Conservation (phyloP, 257 asterid genomes). For the Cordia subcordata region DNA sequence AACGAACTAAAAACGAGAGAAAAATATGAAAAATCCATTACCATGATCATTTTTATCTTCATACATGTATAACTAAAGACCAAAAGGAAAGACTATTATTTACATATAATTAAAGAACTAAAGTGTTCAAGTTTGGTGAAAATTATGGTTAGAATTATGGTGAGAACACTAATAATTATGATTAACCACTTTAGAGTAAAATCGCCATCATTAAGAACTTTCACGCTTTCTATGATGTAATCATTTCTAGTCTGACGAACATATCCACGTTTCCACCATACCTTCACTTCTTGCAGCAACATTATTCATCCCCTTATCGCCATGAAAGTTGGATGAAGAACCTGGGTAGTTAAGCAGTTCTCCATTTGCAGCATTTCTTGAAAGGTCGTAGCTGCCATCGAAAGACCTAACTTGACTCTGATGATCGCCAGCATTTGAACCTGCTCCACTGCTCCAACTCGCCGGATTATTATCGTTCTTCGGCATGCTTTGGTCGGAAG, state of each 20-base stretch:
- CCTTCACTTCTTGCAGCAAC: constrained; percentile 39
- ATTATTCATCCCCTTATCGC: constrained; percentile 31
- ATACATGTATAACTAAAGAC: constrained; percentile 2
- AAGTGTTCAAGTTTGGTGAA: constrained; percentile 21
- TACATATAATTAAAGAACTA: constrained; percentile 43
- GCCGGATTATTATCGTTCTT: constrained; percentile 8
- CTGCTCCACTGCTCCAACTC: constrained; percentile 12
- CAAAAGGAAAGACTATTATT: constrained; percentile 34
- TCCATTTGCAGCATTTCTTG: constrained; percentile 13
- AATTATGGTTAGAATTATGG: constrained; percentile 29
- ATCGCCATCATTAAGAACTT: constrained; percentile 16
- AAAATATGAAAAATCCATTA: constrained; percentile 6
- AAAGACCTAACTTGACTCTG: constrained; percentile 15
- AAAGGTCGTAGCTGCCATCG: constrained; percentile 11
- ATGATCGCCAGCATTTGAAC: constrained; percentile 9
- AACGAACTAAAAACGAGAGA: not conserved
- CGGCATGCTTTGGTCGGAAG: constrained; percentile 35
- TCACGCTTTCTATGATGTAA: constrained; percentile 21
- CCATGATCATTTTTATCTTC: constrained; percentile 9
- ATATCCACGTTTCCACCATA: constrained; percentile 65
- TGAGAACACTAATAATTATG: not conserved
- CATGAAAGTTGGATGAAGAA: constrained; percentile 21
- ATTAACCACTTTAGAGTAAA: not conserved
- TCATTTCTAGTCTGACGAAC: constrained; percentile 62
- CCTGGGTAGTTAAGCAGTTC: constrained; percentile 17